Percentiles rank a stretch among this genome's conserved stretches.
These are phyloP conservation scores for Cinnamomum chago DNA, from an alignment of 164 flowering plant genomes.

Conservation along the genomic window DNA sequence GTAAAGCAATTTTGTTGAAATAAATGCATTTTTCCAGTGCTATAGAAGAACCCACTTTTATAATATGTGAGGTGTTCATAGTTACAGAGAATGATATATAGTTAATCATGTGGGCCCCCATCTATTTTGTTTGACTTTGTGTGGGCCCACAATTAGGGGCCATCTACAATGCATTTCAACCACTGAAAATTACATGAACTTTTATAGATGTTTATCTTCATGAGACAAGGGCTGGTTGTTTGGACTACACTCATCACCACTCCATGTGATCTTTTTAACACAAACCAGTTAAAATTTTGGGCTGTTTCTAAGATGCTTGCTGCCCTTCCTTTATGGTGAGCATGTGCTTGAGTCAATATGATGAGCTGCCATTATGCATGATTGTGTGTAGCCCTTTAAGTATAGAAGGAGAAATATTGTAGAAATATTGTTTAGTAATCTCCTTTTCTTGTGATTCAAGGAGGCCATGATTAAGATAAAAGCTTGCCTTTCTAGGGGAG, in stretches of 20 bases:
- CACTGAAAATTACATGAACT: not conserved
- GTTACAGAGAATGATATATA: too few relatives aligned
- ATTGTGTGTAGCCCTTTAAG: not conserved
- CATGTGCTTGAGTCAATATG: conserved; percentile 2
- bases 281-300: not conserved
- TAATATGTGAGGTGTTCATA: too few relatives aligned
- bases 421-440: not conserved
- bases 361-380: not conserved
- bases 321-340: conserved; percentile 1
- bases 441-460: not conserved
- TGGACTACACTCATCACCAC: not conserved
- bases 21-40: too few relatives aligned
- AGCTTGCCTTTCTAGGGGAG: not conserved
- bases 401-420: too few relatives aligned
- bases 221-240: not conserved
- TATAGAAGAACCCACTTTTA: too few relatives aligned
- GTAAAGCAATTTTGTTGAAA: too few relatives aligned
- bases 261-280: not conserved
- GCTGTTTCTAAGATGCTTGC: not conserved
- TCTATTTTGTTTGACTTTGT: too few relatives aligned
- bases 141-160: too few relatives aligned
- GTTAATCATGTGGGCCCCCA: too few relatives aligned
- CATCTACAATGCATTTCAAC: not conserved
- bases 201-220: not conserved
- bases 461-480: not conserved